A percentile compares a stretch with the other conserved stretches of the same genome.
Conservation (phyloP, 2,329 filamentous ascomycete genomes). For the Cercospora janseana region DNA sequence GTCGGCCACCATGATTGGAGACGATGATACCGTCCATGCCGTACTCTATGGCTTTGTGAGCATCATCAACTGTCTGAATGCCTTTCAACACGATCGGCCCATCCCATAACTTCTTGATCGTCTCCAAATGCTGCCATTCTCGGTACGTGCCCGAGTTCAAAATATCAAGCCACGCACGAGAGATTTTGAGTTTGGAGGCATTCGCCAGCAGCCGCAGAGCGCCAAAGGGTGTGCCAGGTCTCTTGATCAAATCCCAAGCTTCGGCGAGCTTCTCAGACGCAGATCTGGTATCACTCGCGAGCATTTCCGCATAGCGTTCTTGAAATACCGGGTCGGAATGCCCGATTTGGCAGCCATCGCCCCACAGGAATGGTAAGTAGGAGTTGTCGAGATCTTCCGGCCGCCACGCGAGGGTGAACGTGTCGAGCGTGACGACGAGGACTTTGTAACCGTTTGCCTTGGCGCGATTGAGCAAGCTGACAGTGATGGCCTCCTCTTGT, state of each 20-base stretch:
- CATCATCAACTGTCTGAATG: conserved; percentile 54
- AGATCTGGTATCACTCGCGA: conserved; percentile 36
- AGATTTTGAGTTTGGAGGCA: conserved; percentile 38
- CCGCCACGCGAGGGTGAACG: conserved; percentile 66
- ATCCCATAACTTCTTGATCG: conserved; percentile 61
- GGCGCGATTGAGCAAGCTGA: conserved; percentile 61
- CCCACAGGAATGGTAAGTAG: conserved; percentile 34
- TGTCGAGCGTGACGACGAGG: conserved; percentile 71
- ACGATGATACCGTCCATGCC: conserved; percentile 54
- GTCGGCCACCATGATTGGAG: conserved; percentile 55
- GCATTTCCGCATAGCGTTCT: conserved; percentile 48
- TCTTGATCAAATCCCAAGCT: conserved; percentile 40
- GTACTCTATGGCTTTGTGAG: conserved; percentile 45
- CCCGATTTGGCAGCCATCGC: conserved; percentile 55
- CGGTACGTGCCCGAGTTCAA: conserved; percentile 37
- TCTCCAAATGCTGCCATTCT: conserved; percentile 60
- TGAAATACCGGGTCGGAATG: conserved; percentile 60
- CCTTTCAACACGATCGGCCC: conserved; percentile 65
- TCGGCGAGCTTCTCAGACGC: conserved; percentile 38
- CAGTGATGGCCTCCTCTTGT: conserved; percentile 61
- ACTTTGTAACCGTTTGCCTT: conserved; percentile 62
- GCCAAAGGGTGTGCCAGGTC: conserved; percentile 38
- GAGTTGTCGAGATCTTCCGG: conserved; percentile 43
- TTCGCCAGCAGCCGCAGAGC: conserved; percentile 38
- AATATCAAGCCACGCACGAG: conserved; percentile 38